Conservation (phyloP, 306 rosid genomes). For the Quercus ilex region DNA sequence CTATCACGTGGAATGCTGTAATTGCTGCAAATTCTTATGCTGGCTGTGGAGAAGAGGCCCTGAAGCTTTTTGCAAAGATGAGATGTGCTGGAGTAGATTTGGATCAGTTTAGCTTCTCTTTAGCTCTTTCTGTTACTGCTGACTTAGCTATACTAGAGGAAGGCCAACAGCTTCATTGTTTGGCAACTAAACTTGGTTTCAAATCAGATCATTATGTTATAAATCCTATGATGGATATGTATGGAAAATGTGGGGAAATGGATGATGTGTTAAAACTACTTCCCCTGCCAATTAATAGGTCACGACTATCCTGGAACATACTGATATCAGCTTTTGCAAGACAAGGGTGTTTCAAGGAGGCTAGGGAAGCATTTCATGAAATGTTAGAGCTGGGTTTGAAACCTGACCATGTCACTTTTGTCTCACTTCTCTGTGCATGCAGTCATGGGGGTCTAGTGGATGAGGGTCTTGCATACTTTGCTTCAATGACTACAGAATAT, state of each 20-base stretch:
- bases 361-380: slow-evolving; percentile 65
- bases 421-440: slow-evolving; percentile 87
- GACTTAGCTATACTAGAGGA: slow-evolving; percentile 84
- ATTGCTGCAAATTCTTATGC: slow-evolving; percentile 73
- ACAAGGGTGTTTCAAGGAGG: slow-evolving; percentile 68
- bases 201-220: slow-evolving; percentile 61
- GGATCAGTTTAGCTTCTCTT: slow-evolving; percentile 82
- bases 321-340: slow-evolving; percentile 82
- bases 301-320: slow-evolving; percentile 80
- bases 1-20: slow-evolving; percentile 82
- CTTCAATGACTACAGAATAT: slow-evolving; percentile 57
- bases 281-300: slow-evolving; percentile 50
- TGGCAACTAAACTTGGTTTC: slow-evolving; percentile 70
- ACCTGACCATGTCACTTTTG: slow-evolving; percentile 91
- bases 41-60: slow-evolving; percentile 78
- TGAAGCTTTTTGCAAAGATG: slow-evolving; percentile 60
- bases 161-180: slow-evolving; percentile 81
- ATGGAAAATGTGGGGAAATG: slow-evolving; percentile 88
- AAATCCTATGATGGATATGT: slow-evolving; percentile 92
- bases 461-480: slow-evolving; percentile 78
- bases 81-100: slow-evolving; percentile 46
- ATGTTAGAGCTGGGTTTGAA: slow-evolving; percentile 62
- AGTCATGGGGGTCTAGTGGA: slow-evolving; percentile 88
- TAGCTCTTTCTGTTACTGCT: slow-evolving; percentile 63
- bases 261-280: slow-evolving; percentile 64